Evolutionary conservation across 1,284 basidiomycete genomes (phyloP), one percentile per base, ranked within the genome.

Genomic region (Exsudoporus floridanus): DNA sequence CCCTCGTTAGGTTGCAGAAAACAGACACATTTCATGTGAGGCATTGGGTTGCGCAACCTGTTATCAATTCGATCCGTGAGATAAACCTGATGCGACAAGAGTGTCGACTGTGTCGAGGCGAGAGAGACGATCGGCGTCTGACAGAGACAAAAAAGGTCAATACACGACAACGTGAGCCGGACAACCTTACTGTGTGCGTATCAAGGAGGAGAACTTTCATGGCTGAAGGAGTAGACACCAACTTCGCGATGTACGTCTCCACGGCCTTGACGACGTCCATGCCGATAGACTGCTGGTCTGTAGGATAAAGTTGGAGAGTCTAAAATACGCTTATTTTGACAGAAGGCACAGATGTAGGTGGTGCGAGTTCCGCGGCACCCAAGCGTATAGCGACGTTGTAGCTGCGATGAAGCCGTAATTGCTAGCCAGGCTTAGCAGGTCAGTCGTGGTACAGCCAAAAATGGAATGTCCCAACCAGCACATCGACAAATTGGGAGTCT

Each of bases 131-230:
- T 96, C 1, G 97, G 94, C n/a, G 97, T 98, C 94, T 96, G 61
- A 1, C 13, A 52, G 25, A 49, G 47, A 23, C 55, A 48, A 49
- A 41, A 37, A 46, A 48, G 7, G 31, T 59, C 9, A 57, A 48
- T 30, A 38, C 25, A 34, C 19, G 34, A 36, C 8, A 39, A 54
- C 3, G 7, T 18, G 30, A 30, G n/a, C 9, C 23, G 23, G 16
- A 40, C 10, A 23, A 14, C 19, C 86, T 53, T 65, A 95, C 94
- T n/a, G 96, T 99, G 69, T 98, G 92, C 23, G 86, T 81, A 70
- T 99, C 97, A 25, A 99, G 84, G 30, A 99, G 81, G 39, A 99
- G 80, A n/a, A 98, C 94, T 74, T 99, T 99, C 90, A 99, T 98
- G 7, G 92, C 84, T 8, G 82, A 77, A 44, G 94, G 91, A 52